These are phyloP conservation scores for Cicer cuneatum DNA, from an alignment of 306 rosid genomes.

Conservation along the genomic window DNA sequence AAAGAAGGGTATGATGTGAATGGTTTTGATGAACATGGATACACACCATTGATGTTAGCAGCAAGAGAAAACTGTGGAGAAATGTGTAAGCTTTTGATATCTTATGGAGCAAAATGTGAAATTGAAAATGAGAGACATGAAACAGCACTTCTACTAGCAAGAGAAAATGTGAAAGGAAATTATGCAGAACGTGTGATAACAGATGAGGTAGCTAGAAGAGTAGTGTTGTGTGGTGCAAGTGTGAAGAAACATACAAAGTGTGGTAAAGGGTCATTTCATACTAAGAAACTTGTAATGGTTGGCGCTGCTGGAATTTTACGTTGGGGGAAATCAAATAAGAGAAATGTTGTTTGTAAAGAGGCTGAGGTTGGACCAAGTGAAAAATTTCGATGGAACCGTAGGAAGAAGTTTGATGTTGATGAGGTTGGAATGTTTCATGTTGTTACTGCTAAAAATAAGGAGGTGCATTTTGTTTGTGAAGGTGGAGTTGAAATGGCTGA, in stretches of 20 bases:
- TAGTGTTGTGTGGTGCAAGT: constrained; percentile 51
- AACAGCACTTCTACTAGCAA: constrained; percentile 58
- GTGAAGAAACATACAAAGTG: constrained; percentile 68
- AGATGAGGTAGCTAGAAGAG: constrained; percentile 55
- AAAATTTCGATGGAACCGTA: constrained; percentile 58
- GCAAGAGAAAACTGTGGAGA: constrained; percentile 56
- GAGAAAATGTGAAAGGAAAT: constrained; percentile 49
- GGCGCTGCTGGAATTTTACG: constrained; percentile 54
- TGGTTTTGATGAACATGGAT: constrained; percentile 51
- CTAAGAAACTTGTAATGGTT: constrained; percentile 51
- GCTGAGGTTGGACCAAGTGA: constrained; percentile 68
- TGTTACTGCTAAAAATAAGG: constrained; percentile 61
- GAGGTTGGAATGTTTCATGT: constrained; percentile 64
- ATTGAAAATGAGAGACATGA: constrained; percentile 51
- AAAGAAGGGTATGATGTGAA: constrained; percentile 53
- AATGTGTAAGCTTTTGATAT: constrained; percentile 58
- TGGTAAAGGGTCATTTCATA: constrained; percentile 68
- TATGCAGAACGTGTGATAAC: constrained; percentile 58
- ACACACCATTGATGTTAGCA: constrained; percentile 71
- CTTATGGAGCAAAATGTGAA: constrained; percentile 59
- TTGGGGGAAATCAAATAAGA: constrained; percentile 68
- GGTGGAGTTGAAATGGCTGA: constrained; percentile 69
- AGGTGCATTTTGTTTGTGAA: constrained; percentile 74
- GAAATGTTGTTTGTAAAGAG: constrained; percentile 61
- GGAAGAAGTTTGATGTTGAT: constrained; percentile 59